Percentiles rank a stretch among this genome's conserved stretches.
phyloP scores from a whole-genome alignment of 2,329 filamentous ascomycete species.

The Sordariomycetes sp. region DNA sequence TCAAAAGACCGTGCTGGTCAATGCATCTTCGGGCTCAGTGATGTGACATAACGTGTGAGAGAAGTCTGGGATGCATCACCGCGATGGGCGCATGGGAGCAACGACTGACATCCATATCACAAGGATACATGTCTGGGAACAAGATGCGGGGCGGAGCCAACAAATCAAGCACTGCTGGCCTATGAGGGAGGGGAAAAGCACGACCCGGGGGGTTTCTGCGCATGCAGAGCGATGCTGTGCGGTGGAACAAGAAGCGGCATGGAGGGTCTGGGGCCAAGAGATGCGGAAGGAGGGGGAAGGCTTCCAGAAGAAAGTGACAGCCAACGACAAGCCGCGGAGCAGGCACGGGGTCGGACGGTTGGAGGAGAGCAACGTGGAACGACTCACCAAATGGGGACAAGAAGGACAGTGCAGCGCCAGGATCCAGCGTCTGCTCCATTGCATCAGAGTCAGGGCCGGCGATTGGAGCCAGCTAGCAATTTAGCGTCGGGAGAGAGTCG shows the following conservation, averaged over 20 bases:
- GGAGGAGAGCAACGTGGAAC: conserved; percentile 19
- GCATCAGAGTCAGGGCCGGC: neutral
- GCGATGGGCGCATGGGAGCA: too few relatives aligned
- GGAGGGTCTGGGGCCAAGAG: neutral
- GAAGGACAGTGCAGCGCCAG: conserved; percentile 32
- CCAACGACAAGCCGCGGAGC: conserved; percentile 33
- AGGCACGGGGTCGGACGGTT: conserved; percentile 40
- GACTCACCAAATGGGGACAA: conserved; percentile 46
- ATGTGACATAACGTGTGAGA: too few relatives aligned
- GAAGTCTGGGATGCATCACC: too few relatives aligned
- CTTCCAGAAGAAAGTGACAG: conserved; percentile 10
- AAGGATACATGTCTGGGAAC: neutral
- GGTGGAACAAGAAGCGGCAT: neutral
- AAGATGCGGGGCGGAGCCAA: neutral
- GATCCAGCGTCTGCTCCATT: conserved; percentile 23
- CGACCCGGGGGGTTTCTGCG: neutral
- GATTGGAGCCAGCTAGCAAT: neutral
- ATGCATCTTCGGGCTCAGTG: too few relatives aligned
- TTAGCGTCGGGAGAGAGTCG: neutral
- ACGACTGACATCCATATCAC: too few relatives aligned
- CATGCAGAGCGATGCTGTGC: conserved; percentile 3
- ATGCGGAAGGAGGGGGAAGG: neutral
- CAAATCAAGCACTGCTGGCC: neutral
- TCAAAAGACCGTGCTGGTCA: too few relatives aligned
- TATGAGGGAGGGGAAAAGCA: neutral